Conservation (phyloP, 148 eudicot genomes). For the Fagopyrum tataricum region DNA sequence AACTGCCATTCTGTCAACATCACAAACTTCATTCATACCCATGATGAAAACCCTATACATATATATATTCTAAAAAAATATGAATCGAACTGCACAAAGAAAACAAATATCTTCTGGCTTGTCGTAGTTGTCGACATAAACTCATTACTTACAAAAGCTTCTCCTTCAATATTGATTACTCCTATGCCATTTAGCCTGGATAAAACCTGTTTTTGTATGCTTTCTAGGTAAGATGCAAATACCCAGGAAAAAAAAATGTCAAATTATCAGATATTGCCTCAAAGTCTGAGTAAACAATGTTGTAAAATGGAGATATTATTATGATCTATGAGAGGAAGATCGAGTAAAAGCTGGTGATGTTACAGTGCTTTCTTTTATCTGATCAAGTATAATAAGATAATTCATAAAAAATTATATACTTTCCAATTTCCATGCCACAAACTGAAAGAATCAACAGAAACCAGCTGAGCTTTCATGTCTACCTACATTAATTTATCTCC, state of each 20-base stretch:
- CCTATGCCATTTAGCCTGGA: no score
- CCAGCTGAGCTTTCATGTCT: conserved; percentile 18
- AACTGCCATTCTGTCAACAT: neutral
- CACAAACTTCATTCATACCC: neutral
- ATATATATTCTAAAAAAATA: no score
- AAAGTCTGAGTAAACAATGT: neutral
- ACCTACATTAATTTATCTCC: neutral
- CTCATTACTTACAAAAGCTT: no score
- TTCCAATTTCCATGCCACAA: neutral
- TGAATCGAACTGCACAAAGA: neutral
- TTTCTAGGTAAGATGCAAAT: no score
- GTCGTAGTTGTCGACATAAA: neutral
- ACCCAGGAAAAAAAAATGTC: no score
- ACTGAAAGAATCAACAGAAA: conserved; percentile 6
- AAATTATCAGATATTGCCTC: neutral
- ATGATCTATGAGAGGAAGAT: no score
- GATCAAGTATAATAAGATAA: neutral
- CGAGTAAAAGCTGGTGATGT: neutral
- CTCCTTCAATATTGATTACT: no score
- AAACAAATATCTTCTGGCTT: neutral
- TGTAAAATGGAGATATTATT: neutral
- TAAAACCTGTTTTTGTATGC: no score
- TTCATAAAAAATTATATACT: neutral
- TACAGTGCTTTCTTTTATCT: neutral
- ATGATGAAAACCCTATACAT: no score